Conservation (phyloP, 2,329 filamentous ascomycete species). For the Botryotinia narcissicola region DNA sequence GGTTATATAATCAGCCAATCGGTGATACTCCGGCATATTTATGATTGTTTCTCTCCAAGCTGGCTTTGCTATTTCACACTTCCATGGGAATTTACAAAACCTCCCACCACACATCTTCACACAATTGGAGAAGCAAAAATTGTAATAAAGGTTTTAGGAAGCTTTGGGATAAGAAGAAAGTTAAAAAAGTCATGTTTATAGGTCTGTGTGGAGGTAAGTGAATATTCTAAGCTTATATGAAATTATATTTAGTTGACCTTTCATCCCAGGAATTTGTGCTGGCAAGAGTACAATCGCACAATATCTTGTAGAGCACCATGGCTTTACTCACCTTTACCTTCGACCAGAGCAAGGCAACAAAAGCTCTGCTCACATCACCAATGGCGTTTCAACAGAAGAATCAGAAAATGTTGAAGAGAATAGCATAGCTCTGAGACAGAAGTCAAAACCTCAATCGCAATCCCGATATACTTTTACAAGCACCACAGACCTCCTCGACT, state of each 20-base stretch:
- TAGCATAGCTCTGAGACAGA: conserved; percentile 12
- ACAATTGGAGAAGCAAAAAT: background rate
- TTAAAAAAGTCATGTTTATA: conserved; percentile 60
- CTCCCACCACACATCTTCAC: background rate
- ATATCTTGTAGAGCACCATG: conserved; percentile 81
- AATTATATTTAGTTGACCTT: background rate
- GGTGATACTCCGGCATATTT: conserved; percentile 10
- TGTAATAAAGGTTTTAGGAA: background rate
- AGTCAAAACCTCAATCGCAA: conserved; percentile 9
- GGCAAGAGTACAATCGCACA: conserved; percentile 88
- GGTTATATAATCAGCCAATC: background rate
- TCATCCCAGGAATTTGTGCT: conserved; percentile 75
- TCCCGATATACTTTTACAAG: conserved; percentile 52
- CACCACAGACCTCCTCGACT: conserved; percentile 71
- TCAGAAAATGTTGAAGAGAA: conserved; percentile 16
- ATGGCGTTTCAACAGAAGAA: conserved; percentile 18
- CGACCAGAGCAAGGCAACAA: conserved; percentile 25
- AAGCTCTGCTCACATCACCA: background rate
- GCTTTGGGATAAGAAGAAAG: background rate
- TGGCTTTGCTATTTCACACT: background rate
- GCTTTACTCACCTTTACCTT: conserved; percentile 72
- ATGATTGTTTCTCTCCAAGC: conserved; percentile 1
- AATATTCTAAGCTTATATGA: background rate
- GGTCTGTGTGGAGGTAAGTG: conserved; percentile 67
- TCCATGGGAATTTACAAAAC: background rate